These are phyloP conservation scores for Chaetomium globosum DNA, from an alignment of 2,329 filamentous ascomycete species.

Conservation along the genomic window DNA sequence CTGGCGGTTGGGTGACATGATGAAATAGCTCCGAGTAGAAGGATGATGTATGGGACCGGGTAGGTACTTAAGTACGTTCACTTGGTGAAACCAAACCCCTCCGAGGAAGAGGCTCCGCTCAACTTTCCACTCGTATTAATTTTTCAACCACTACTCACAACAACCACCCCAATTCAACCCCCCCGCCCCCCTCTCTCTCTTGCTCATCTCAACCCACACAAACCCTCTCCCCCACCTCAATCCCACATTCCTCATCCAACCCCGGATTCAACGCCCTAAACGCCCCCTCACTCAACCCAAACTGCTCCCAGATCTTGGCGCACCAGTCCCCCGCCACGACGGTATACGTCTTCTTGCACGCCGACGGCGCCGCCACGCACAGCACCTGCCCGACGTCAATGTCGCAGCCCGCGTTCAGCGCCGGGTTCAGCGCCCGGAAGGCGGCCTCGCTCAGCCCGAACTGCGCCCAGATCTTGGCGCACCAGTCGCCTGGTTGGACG, in stretches of 20 bases:
- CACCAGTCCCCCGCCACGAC: conserved; percentile 3
- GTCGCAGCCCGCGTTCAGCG: conserved; percentile 1
- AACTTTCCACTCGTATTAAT: no score
- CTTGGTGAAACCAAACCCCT: no score
- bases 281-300: conserved; percentile 3
- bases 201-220: conserved; percentile 14
- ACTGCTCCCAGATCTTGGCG: conserved; percentile 14
- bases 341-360: conserved; percentile 4
- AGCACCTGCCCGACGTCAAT: not conserved
- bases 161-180: no score
- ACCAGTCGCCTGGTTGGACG: conserved; percentile 1
- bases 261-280: conserved; percentile 13
- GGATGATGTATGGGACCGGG: no score
- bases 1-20: no score
- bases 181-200: no score
- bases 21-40: no score
- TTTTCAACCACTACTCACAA: no score
- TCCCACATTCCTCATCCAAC: conserved; percentile 1
- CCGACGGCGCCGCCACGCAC: conserved; percentile 5
- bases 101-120: no score
- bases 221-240: conserved; percentile 5
- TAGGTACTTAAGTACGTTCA: no score
- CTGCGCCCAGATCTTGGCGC: conserved; percentile 14
- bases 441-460: not conserved
- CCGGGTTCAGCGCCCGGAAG: conserved; percentile 10